These are phyloP conservation scores for Tetraselmis chui DNA, from an alignment of 139 green algal species.

Conservation along the genomic window DNA sequence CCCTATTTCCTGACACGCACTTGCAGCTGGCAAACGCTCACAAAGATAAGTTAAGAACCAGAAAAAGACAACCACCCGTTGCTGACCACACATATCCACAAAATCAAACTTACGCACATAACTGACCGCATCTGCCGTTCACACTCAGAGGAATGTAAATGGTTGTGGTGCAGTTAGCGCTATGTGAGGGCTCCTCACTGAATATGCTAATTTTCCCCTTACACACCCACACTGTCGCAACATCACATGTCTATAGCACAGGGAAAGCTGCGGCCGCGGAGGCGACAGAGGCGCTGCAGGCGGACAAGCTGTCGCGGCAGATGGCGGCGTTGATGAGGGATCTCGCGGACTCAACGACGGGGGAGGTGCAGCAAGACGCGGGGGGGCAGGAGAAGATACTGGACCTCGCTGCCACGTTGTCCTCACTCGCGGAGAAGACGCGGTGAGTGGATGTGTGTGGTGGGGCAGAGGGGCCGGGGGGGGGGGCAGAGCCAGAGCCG, in stretches of 20 bases:
- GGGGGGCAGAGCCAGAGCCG: no score
- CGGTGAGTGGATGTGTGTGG: no score
- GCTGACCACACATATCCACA: no score
- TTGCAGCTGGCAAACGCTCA: no score
- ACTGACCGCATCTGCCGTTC: no score
- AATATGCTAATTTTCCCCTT: not conserved
- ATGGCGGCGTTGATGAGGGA: not conserved
- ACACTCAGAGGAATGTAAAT: not conserved
- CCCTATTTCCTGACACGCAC: no score
- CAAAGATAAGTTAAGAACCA: no score
- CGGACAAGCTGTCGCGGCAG: not conserved
- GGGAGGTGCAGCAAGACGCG: not conserved
- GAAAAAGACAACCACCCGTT: no score
- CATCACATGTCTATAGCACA: not conserved
- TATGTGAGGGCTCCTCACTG: not conserved
- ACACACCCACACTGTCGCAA: not conserved
- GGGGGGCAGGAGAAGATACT: not conserved
- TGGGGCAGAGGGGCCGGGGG: no score
- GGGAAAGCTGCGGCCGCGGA: not conserved
- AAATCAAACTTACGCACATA: no score
- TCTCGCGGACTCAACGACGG: not conserved
- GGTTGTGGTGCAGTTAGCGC: not conserved
- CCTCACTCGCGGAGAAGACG: not conserved
- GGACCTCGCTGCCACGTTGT: not conserved
- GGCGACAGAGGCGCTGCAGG: not conserved